Percentiles rank a stretch among this genome's conserved stretches.
Evolutionary conservation across 2,329 filamentous ascomycete species (phyloP).

Genomic region (Xenoacremonium recifei): DNA sequence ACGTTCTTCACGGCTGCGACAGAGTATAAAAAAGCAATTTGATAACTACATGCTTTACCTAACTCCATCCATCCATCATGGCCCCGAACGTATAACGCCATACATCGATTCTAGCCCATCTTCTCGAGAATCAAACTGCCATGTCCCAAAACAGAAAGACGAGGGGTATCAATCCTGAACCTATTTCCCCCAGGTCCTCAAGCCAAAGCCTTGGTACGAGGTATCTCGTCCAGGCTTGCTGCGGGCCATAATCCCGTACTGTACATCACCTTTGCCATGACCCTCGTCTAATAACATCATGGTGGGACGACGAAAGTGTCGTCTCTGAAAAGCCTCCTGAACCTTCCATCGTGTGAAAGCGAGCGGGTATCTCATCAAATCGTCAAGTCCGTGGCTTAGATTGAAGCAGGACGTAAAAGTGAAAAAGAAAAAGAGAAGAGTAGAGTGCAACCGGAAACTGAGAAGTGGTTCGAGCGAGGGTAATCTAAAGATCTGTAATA

Average conservation of each 20-base stretch:
- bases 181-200: conserved; percentile 14
- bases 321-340: conserved; percentile 5
- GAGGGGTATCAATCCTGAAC: conserved; percentile 25
- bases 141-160: conserved; percentile 7
- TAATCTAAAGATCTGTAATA: no score
- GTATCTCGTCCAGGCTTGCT: conserved; percentile 9
- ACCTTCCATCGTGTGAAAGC: conserved; percentile 17
- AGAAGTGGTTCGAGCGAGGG: not conserved
- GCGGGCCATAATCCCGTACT: conserved; percentile 8
- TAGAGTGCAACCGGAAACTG: conserved; percentile 6
- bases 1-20: no score
- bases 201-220: conserved; percentile 12
- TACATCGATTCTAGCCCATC: conserved; percentile 10
- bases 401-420: conserved; percentile 10
- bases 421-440: no score
- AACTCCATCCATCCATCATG: no score
- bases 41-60: no score
- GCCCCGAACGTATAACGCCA: no score
- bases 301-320: conserved; percentile 1
- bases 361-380: conserved; percentile 26
- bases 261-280: conserved; percentile 3
- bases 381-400: conserved; percentile 11
- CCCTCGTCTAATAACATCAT: conserved; percentile 6
- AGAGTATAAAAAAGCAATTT: no score
- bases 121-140: conserved; percentile 7